These are phyloP conservation scores for Quercus rubra DNA, from an alignment of 306 rosid genomes.

Conservation along the genomic window DNA sequence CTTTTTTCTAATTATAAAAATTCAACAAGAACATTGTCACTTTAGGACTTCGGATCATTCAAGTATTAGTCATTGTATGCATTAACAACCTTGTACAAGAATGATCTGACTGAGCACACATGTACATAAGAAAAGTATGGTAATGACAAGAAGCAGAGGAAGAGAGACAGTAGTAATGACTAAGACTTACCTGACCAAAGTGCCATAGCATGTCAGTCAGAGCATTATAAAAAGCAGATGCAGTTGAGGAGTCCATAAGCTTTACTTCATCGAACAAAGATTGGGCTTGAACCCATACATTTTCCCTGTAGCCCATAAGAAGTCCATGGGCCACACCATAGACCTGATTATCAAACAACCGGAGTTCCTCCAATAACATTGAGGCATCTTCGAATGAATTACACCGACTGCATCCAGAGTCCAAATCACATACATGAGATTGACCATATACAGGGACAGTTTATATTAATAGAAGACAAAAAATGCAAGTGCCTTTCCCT, in stretches of 20 bases:
- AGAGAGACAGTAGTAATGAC: not conserved
- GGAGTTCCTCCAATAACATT: conserved; percentile 76
- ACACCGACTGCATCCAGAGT: conserved; percentile 62
- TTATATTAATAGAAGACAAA: not conserved
- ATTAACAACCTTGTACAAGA: not conserved
- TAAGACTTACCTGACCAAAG: conserved; percentile 75
- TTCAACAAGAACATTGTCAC: not conserved
- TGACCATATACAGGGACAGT: not conserved
- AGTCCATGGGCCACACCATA: conserved; percentile 93
- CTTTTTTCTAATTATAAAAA: conserved; percentile 54
- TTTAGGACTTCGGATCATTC: not conserved
- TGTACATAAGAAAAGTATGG: not conserved
- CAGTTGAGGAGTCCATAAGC: conserved; percentile 86
- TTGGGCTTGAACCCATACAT: conserved; percentile 68
- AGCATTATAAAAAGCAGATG: conserved; percentile 91
- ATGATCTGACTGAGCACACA: not conserved
- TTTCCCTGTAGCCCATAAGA: conserved; percentile 72
- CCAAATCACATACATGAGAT: conserved; percentile 19
- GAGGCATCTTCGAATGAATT: conserved; percentile 82
- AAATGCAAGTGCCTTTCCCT: not conserved
- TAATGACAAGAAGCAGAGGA: not conserved
- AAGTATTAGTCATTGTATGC: not conserved
- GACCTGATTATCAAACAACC: conserved; percentile 73
- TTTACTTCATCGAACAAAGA: conserved; percentile 75
- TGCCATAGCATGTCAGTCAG: conserved; percentile 98